Conservation (phyloP, 768 basidiomycete species). For the Russula dissimulans region DNA sequence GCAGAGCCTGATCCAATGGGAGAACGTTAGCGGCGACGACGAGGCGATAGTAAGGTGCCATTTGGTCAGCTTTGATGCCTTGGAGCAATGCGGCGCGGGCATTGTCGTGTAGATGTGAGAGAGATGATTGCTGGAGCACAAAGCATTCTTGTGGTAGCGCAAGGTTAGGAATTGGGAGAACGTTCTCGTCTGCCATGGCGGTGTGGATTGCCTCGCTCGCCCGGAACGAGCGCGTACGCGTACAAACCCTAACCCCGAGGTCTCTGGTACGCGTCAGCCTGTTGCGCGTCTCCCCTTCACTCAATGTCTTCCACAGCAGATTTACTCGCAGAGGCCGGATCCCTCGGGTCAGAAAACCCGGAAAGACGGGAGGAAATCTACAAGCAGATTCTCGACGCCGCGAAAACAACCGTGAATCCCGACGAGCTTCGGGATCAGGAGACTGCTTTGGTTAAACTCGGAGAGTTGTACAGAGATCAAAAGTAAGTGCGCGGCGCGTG, state of each 20-base stretch:
- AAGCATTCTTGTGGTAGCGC: conserved; percentile 73
- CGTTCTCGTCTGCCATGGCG: conserved; percentile 73
- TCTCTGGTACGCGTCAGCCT: conserved; percentile 13
- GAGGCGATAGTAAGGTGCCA: conserved; percentile 73
- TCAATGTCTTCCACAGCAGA: conserved; percentile 30
- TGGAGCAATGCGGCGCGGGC: conserved; percentile 58
- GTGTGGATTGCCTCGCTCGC: background rate
- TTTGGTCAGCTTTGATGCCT: conserved; percentile 76
- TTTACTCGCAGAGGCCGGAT: conserved; percentile 49
- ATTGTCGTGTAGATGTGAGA: conserved; percentile 55
- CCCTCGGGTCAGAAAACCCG: conserved; percentile 38
- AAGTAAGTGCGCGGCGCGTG: conserved; percentile 40
- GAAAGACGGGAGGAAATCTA: conserved; percentile 65
- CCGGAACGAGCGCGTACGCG: conserved; percentile 15
- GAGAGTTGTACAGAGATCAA: conserved; percentile 78
- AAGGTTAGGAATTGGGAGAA: conserved; percentile 83
- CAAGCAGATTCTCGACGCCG: conserved; percentile 49
- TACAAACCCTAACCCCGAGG: conserved; percentile 9
- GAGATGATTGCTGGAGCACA: conserved; percentile 51
- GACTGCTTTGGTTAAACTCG: conserved; percentile 73
- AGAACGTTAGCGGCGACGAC: conserved; percentile 45
- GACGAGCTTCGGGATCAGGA: conserved; percentile 73
- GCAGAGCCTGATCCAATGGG: conserved; percentile 41
- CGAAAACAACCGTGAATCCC: conserved; percentile 37
- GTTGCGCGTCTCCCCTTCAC: background rate